phyloP scores from a whole-genome alignment of 192 early-diverging fungal genomes.

The Backusella liffmaniae region DNA sequence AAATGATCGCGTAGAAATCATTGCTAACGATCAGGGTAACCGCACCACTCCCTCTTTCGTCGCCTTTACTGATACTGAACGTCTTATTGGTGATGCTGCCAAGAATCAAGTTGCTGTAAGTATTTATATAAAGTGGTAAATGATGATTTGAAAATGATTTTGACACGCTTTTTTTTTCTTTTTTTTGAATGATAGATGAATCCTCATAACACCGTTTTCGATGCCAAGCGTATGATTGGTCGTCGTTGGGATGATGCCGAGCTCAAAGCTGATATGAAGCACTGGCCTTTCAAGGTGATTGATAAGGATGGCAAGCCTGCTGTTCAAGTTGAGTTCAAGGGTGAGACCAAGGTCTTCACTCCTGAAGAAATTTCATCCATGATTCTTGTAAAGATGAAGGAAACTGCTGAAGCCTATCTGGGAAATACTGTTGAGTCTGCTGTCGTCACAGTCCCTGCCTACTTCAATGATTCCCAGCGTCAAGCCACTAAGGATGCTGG shows the following conservation, averaged over 20 bases:
- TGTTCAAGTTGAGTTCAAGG: conserved; percentile 93
- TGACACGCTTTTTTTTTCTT: neutral
- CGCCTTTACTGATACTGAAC: conserved; percentile 92
- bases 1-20: conserved; percentile 80
- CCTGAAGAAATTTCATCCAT: conserved; percentile 98
- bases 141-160: neutral
- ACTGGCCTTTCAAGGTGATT: conserved; percentile 93
- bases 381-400: conserved; percentile 97
- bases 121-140: neutral
- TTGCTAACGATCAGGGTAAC: conserved; percentile 99
- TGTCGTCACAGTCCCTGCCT: conserved; percentile 96
- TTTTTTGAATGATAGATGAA: conserved; percentile 60
- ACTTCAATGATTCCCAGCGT: conserved; percentile 96
- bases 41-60: conserved; percentile 98
- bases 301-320: conserved; percentile 84
- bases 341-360: conserved; percentile 92
- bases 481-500: conserved; percentile 96
- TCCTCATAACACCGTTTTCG: conserved; percentile 96
- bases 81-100: conserved; percentile 97
- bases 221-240: conserved; percentile 98
- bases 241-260: conserved; percentile 86
- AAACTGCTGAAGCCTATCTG: conserved; percentile 84
- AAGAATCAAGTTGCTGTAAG: conserved; percentile 90
- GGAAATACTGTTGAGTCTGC: conserved; percentile 84
- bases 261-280: conserved; percentile 99